These are phyloP conservation scores for Acanthamoeba triangularis DNA, from an alignment of 208 protist genomes.

Conservation along the genomic window DNA sequence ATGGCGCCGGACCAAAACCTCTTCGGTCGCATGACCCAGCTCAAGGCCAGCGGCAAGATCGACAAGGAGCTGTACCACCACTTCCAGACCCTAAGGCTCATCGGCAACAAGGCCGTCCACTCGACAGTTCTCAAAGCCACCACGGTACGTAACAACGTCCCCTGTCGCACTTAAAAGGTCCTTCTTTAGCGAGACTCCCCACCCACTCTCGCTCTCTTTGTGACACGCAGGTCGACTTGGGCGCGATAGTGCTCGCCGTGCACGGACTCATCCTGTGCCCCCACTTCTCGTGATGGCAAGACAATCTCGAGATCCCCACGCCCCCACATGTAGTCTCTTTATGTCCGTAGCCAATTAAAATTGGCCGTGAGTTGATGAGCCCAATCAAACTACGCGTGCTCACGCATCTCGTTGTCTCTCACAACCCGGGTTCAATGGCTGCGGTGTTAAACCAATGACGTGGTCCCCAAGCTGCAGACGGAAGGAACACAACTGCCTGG, in stretches of 20 bases:
- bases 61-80: not conserved
- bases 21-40: slow-evolving; percentile 16
- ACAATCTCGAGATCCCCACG: no score
- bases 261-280: not conserved
- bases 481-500: no score
- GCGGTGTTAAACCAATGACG: no score
- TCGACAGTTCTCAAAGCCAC: slow-evolving; percentile 44
- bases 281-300: not conserved
- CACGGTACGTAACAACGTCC: not conserved
- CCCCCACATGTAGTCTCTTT: no score
- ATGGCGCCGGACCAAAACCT: not conserved
- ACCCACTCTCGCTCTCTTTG: not conserved
- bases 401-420: no score
- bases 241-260: slow-evolving; percentile 38
- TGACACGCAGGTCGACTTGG: slow-evolving; percentile 29
- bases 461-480: no score
- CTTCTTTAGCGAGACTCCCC: not conserved
- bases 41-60: slow-evolving; percentile 9
- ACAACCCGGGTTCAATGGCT: no score
- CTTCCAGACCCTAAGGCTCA: slow-evolving; percentile 58
- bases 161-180: no score
- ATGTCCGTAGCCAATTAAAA: no score
- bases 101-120: slow-evolving; percentile 64
- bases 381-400: no score
- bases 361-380: no score